Evolutionary conservation across 1,284 basidiomycete species (phyloP).

Genomic region (Malassezia sympodialis): DNA sequence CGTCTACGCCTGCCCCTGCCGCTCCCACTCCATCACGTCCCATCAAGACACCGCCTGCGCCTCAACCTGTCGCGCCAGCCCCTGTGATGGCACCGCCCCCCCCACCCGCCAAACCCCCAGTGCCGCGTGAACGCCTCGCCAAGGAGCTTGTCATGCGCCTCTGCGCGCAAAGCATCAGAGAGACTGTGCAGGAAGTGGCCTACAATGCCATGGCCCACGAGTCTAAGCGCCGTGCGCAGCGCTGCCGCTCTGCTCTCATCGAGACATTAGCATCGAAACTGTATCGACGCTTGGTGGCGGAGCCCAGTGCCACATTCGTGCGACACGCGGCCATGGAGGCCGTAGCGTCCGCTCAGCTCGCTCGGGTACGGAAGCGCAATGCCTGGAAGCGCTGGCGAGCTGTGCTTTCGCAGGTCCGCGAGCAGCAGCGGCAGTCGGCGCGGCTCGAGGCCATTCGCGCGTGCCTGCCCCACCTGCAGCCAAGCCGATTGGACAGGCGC

Average conservation of each 20-base stretch:
- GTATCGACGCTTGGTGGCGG: neutral
- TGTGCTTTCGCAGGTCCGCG: neutral
- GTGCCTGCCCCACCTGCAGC: slow-evolving; percentile 1
- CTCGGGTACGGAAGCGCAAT: neutral
- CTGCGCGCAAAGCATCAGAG: neutral
- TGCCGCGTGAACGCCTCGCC: neutral
- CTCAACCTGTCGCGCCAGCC: neutral
- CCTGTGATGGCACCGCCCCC: neutral
- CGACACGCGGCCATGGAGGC: neutral
- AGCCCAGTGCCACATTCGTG: neutral
- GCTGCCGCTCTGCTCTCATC: neutral
- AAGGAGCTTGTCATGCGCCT: neutral
- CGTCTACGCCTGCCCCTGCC: neutral
- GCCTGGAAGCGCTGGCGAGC: slow-evolving; percentile 2
- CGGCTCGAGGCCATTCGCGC: slow-evolving; percentile 9
- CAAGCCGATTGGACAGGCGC: neutral
- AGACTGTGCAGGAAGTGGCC: neutral
- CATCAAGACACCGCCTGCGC: neutral
- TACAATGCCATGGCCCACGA: neutral
- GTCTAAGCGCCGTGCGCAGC: neutral
- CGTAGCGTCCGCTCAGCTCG: neutral
- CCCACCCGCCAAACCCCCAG: neutral
- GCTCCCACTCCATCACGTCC: neutral
- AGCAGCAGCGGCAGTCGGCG: slow-evolving; percentile 6
- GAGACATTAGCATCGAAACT: neutral